A percentile compares a stretch with the other conserved stretches of the same genome.
These are phyloP conservation scores for Apophysomyces ossiformis DNA, from an alignment of 371 early-diverging fungal genomes.

Conservation along the genomic window DNA sequence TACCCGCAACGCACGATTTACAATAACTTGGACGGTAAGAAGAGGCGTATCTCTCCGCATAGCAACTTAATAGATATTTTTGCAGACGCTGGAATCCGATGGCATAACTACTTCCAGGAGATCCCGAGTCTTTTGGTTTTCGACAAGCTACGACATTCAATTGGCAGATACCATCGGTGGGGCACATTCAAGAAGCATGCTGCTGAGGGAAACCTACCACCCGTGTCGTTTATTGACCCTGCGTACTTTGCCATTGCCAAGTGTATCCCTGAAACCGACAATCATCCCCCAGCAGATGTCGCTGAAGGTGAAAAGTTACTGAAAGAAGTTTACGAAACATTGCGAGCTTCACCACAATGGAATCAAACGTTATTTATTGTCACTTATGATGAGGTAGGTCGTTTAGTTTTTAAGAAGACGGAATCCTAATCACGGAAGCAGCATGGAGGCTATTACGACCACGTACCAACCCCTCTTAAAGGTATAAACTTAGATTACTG, in stretches of 20 bases:
- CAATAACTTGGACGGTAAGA: constrained; percentile 27
- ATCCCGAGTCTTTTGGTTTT: constrained; percentile 30
- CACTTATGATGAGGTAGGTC: constrained; percentile 34
- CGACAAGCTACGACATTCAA: constrained; percentile 22
- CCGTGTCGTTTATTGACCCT: constrained; percentile 31
- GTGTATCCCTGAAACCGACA: constrained; percentile 29
- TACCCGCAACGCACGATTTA: constrained; percentile 39
- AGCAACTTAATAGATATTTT: neutral
- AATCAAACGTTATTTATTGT: constrained; percentile 38
- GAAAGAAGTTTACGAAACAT: constrained; percentile 36
- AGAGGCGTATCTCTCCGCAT: neutral
- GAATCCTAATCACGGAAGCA: neutral
- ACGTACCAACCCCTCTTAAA: constrained; percentile 29
- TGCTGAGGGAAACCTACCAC: constrained; percentile 27
- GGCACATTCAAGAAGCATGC: constrained; percentile 29
- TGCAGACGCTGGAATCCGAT: constrained; percentile 19
- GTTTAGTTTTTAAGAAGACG: no score
- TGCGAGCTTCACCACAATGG: constrained; percentile 40
- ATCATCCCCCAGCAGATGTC: constrained; percentile 34
- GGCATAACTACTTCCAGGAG: constrained; percentile 27
- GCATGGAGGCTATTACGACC: constrained; percentile 33
- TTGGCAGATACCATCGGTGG: constrained; percentile 24
- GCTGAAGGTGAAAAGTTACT: constrained; percentile 30
- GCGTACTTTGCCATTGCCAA: constrained; percentile 32
- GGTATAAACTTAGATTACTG: neutral